Conservation (phyloP, 306 rosid species). For the Leucaena leucocephala region DNA sequence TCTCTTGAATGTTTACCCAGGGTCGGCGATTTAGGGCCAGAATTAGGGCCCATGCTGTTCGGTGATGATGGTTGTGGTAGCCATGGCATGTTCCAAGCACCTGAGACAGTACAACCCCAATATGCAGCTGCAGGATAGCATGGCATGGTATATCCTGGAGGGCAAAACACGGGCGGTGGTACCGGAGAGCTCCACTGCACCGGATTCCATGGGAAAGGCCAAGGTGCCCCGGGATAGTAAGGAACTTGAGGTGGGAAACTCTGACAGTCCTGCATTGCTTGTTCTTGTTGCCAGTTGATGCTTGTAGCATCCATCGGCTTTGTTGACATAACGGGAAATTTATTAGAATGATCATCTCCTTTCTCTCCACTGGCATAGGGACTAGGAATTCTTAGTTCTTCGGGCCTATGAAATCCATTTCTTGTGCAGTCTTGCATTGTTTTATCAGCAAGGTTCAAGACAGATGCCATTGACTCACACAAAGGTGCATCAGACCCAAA, state of each 20-base stretch:
- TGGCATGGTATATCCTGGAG: slow-evolving; percentile 61
- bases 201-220: slow-evolving; percentile 67
- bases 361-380: slow-evolving; percentile 45
- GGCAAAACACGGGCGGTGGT: slow-evolving; percentile 57
- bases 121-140: slow-evolving; percentile 62
- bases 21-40: slow-evolving; percentile 51
- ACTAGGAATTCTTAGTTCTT: slow-evolving; percentile 38
- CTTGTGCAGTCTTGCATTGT: slow-evolving; percentile 14
- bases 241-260: slow-evolving; percentile 60
- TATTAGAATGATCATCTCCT: slow-evolving; percentile 51
- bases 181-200: slow-evolving; percentile 58
- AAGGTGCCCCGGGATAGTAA: slow-evolving; percentile 54
- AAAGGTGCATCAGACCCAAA: slow-evolving; percentile 69
- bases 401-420: slow-evolving; percentile 49
- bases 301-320: slow-evolving; percentile 46
- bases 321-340: slow-evolving; percentile 56
- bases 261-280: slow-evolving; percentile 40
- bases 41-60: slow-evolving; percentile 39
- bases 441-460: slow-evolving; percentile 49
- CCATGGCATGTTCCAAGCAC: slow-evolving; percentile 59
- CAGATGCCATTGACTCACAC: slow-evolving; percentile 63
- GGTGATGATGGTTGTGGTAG: slow-evolving; percentile 48
- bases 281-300: slow-evolving; percentile 39
- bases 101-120: slow-evolving; percentile 66
- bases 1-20: slow-evolving; percentile 85